Conservation (phyloP, 768 basidiomycete species). For the Amylocystis lapponica region DNA sequence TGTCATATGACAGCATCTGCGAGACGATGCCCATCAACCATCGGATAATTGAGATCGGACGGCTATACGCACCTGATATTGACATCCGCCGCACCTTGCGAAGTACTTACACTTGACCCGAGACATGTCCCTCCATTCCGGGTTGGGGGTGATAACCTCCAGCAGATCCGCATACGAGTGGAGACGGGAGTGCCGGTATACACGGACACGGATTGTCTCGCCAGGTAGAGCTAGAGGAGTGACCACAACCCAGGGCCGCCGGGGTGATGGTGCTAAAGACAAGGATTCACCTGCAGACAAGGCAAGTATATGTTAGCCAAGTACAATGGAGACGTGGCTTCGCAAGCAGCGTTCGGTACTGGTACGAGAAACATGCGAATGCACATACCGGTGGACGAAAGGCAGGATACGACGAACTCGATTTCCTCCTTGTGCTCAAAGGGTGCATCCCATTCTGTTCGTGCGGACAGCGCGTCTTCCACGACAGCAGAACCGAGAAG, state of each 20-base stretch:
- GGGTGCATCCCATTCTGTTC: slow-evolving; percentile 52
- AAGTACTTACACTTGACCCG: slow-evolving; percentile 82
- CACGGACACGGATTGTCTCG: slow-evolving; percentile 66
- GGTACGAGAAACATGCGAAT: not conserved
- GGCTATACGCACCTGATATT: slow-evolving; percentile 65
- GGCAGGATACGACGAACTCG: slow-evolving; percentile 51
- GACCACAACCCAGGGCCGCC: slow-evolving; percentile 72
- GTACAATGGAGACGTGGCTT: not conserved
- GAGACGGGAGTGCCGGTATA: slow-evolving; percentile 66
- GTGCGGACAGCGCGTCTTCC: slow-evolving; percentile 40
- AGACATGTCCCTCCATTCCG: slow-evolving; percentile 55
- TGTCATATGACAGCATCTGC: slow-evolving; percentile 86
- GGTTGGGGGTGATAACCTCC: slow-evolving; percentile 57
- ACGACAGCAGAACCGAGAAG: slow-evolving; percentile 61
- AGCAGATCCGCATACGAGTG: slow-evolving; percentile 77
- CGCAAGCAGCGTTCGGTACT: not conserved
- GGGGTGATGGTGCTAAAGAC: slow-evolving; percentile 41
- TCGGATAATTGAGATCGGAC: not conserved
- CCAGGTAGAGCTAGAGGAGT: slow-evolving; percentile 83
- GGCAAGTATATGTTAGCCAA: not conserved
- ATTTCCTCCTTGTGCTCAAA: slow-evolving; percentile 55
- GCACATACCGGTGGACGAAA: slow-evolving; percentile 58
- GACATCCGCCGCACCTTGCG: slow-evolving; percentile 86
- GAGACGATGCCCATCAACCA: not conserved
- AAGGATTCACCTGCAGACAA: slow-evolving; percentile 56